Percentiles rank a stretch among this genome's conserved stretches.
Conservation (phyloP, 2,329 filamentous ascomycete species). For the Aureobasidium zeae region DNA sequence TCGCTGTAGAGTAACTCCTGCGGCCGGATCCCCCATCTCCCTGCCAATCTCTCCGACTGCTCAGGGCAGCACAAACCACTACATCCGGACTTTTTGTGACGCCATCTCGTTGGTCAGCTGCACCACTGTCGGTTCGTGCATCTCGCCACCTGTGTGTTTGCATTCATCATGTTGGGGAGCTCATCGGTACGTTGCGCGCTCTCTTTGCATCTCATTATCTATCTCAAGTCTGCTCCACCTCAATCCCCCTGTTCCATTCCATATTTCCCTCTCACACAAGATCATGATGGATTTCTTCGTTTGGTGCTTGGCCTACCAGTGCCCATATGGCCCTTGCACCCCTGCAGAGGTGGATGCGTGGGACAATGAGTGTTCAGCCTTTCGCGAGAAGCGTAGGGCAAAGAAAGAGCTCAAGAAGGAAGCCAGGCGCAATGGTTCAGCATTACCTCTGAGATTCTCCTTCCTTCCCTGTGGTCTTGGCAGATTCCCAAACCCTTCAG, state of each 20-base stretch:
- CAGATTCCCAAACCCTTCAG: conserved; percentile 12
- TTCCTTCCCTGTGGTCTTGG: conserved; percentile 15
- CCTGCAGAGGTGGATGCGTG: conserved; percentile 9
- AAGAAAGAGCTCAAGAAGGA: background rate
- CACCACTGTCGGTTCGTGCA: conserved; percentile 1
- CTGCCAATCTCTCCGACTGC: background rate
- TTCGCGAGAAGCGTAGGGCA: conserved; percentile 3
- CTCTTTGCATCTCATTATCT: background rate
- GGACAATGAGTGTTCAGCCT: conserved; percentile 2
- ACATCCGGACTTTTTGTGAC: conserved; percentile 1
- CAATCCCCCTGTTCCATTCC: background rate
- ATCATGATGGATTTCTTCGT: conserved; percentile 13
- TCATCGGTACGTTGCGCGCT: conserved; percentile 15
- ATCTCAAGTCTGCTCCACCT: background rate
- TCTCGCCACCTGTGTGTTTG: background rate
- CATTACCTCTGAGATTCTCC: conserved; percentile 3
- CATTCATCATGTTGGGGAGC: conserved; percentile 14
- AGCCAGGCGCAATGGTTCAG: background rate
- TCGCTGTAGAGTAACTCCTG: too few species aligned
- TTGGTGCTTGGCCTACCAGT: conserved; percentile 17
- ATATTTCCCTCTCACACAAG: background rate
- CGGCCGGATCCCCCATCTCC: conserved; percentile 12
- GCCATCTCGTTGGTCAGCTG: conserved; percentile 10
- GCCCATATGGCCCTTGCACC: conserved; percentile 15
- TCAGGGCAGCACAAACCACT: background rate